Conservation (phyloP, 495 filamentous ascomycete species). For the Venustampulla echinocandica region DNA sequence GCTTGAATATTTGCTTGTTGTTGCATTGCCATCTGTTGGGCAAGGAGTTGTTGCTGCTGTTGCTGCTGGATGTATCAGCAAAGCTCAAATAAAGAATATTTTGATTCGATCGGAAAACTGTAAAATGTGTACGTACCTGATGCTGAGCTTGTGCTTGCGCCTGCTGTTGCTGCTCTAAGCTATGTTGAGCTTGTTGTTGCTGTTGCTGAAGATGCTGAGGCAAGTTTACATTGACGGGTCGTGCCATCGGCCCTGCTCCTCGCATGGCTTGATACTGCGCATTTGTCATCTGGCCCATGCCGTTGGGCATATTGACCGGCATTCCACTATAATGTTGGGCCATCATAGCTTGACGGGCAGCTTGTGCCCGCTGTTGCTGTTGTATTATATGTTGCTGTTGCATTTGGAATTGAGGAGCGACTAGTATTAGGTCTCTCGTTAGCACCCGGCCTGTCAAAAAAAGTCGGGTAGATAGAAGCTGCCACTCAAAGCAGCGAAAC, state of each 20-base stretch:
- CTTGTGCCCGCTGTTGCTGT: constrained; percentile 35
- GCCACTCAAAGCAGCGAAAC: not conserved
- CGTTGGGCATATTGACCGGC: constrained; percentile 49
- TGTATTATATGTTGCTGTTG: constrained; percentile 25
- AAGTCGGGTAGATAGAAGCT: not conserved
- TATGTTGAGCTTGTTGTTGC: constrained; percentile 32
- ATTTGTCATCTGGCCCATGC: constrained; percentile 46
- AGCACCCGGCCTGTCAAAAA: constrained; percentile 12
- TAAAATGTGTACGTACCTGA: constrained; percentile 33
- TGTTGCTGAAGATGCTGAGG: constrained; percentile 38
- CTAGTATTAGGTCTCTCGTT: constrained; percentile 13
- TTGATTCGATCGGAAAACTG: not conserved
- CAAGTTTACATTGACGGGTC: constrained; percentile 31
- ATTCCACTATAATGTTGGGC: constrained; percentile 40
- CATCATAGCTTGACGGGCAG: constrained; percentile 36
- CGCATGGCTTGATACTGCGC: constrained; percentile 51
- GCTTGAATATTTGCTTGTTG: constrained; percentile 21
- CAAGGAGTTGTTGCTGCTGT: constrained; percentile 24
- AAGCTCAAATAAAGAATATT: not conserved
- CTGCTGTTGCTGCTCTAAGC: constrained; percentile 18
- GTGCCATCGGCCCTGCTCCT: constrained; percentile 17
- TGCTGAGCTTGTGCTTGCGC: constrained; percentile 30
- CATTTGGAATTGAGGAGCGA: constrained; percentile 20
- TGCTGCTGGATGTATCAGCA: constrained; percentile 19
- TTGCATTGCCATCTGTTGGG: constrained; percentile 33